Evolutionary conservation across 1,139 yeast genomes (phyloP), one percentile per base, ranked within the genome.

Genomic region (Kodamaea ohmeri): DNA sequence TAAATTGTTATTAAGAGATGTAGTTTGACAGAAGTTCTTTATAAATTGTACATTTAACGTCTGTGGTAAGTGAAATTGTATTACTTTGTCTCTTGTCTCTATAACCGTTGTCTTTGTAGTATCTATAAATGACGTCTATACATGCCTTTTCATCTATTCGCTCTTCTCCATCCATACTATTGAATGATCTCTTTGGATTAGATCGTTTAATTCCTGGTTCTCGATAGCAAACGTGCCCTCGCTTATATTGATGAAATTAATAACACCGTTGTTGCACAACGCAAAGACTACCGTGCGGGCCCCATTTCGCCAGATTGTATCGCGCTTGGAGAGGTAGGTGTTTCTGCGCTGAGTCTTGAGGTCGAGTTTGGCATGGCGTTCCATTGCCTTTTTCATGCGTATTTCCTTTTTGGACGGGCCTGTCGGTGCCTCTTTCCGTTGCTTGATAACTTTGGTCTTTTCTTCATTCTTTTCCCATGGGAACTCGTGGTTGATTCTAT

Each of bases 241-340:
- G 1, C 78, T 61, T 3, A 86, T 53, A 30, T 71, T 73, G 15
- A 80, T 67, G 51, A 86, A 85, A 49, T 81, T 84, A 4, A 86
- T 72, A 4, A 84, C 67, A 0, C 96, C 95, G 46, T 78, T 71
- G 52, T 84, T 90, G 2, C 85, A 74, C 0, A 81, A 65, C 0
- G 95, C 95, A 15, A 86, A 44, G 1, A 83, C 60, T 3, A 82
- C 67, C 18, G 68, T 67, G 20, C 80, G 61, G 3, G 52, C 56
- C 0, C 94, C 94, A 38, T 52, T 43, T 47, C 58, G 62, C 43
- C 62, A 49, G 42, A 56, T 51, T 9, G 44, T 43, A 41, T 63
- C 71, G 38, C 65, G 54, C 11, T 48, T 39, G 38, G 48, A 60
- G 22, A 56, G 51, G 39, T 65, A 62, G 20, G 55, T 46, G 42